Base-by-base conservation (phyloP, 169 alveolate species). In the Plasmodium vivax region DNA sequence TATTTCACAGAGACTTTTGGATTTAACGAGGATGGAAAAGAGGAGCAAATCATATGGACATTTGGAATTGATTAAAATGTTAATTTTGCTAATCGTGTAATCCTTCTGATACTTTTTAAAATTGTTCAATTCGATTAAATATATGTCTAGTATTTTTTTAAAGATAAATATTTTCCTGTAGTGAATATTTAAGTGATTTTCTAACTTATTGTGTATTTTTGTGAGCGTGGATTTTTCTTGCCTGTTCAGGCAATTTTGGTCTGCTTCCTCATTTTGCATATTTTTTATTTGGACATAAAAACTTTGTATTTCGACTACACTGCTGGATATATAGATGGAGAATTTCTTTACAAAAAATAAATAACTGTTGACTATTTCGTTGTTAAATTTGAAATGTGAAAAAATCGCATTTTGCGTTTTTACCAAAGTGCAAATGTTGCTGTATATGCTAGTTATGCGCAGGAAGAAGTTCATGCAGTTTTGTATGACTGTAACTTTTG, bases 41-140 rank as follows among this genome's bases (percentile, higher is more conserved):
- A 90, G 27, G 45, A 90, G 74, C 45, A 90, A 83, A 43, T 90
- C 90, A 62, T 90, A 90, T 90, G 88, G 84, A 41, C 90, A 80
- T 90, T 80, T 81, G 16, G 62, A 90, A 58, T 34, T 62, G 12
- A 81, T 38, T 27, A 90, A 80, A 32, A 80, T 27, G 36, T 79
- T 80, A 9, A 90, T 19, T 68, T 80, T 90, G 36, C 73, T 80
- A 71, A 56, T 23, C 14, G 8, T 80, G 72, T 90, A 90, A 58
- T 90, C 84, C 16, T 47, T 90, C 34, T 90, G 91, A 14, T 90
- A 90, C 12, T 80, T 90, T 62, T 80, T 81, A 45, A 80, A 79
- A 27, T 90, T 90, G 32, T 80, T 90, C 36, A 90, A 62, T 27
- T 79, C 90, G 36, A 90, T 90, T 90, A 90, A 80, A 90, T 90